phyloP scores from a whole-genome alignment of 495 filamentous ascomycete genomes.

The Halenospora varia region DNA sequence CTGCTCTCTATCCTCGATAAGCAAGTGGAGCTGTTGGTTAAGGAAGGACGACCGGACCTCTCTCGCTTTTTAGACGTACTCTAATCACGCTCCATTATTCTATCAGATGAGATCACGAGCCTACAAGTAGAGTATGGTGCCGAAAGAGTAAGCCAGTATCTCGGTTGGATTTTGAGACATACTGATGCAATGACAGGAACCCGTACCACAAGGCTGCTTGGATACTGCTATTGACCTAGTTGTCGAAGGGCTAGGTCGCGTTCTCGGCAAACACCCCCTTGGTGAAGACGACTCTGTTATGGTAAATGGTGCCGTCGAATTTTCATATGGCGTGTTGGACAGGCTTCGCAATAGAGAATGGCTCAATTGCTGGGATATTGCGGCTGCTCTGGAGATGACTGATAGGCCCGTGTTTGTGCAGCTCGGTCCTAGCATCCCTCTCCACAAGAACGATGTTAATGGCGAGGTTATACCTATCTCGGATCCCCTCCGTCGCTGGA shows the following conservation, averaged over 20 bases:
- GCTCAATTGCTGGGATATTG: constrained; percentile 17
- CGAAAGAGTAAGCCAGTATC: constrained; percentile 15
- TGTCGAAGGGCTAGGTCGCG: constrained; percentile 12
- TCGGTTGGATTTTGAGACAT: constrained; percentile 5
- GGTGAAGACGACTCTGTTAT: constrained; percentile 14
- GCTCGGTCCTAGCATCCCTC: constrained; percentile 11
- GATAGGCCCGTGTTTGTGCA: constrained; percentile 16
- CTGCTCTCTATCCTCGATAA: constrained; percentile 17
- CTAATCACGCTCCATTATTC: constrained; percentile 17
- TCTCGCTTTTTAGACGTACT: constrained; percentile 17
- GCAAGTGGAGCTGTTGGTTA: constrained; percentile 16
- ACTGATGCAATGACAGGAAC: constrained; percentile 14
- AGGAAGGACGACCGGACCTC: constrained; percentile 9
- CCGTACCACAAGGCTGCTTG: constrained; percentile 13
- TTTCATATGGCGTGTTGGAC: constrained; percentile 14
- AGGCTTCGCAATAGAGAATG: constrained; percentile 13
- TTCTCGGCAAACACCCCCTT: constrained; percentile 14
- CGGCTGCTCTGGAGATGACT: constrained; percentile 16
- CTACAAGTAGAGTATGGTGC: constrained; percentile 12
- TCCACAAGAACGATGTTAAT: constrained; percentile 15
- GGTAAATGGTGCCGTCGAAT: constrained; percentile 12
- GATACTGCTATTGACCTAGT: constrained; percentile 7
- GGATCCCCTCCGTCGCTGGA: constrained; percentile 16
- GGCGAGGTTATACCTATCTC: constrained; percentile 15
- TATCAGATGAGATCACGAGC: constrained; percentile 11